Conservation (phyloP, 305 asterid species). For the Solanum chacoense region DNA sequence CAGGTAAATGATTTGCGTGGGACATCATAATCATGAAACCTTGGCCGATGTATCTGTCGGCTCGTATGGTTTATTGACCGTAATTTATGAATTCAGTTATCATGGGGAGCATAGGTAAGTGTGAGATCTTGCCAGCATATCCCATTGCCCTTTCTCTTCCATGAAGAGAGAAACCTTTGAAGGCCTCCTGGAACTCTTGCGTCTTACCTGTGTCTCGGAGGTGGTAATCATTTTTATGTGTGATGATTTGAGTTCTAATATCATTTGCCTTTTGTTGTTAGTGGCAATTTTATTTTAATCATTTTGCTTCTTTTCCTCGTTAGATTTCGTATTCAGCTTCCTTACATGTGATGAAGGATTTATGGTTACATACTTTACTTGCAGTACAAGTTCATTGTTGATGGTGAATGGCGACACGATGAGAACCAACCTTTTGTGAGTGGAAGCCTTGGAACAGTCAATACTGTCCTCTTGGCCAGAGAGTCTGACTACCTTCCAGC, state of each 20-base stretch:
- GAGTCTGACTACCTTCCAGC: constrained; percentile 49
- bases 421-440: constrained; percentile 65
- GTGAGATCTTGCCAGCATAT: neutral
- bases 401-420: constrained; percentile 96
- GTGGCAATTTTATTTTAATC: neutral
- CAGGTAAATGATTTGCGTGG: neutral
- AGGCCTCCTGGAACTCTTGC: neutral
- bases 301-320: neutral
- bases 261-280: neutral
- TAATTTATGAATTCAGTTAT: neutral
- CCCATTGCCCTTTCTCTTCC: neutral
- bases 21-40: neutral
- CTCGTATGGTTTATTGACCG: neutral
- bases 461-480: constrained; percentile 62
- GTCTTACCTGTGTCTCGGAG: neutral
- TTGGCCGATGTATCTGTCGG: neutral
- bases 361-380: constrained; percentile 13
- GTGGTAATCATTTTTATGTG: neutral
- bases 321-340: neutral
- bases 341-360: neutral
- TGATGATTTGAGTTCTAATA: neutral
- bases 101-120: neutral
- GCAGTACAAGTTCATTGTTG: constrained; percentile 95
- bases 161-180: neutral
- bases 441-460: constrained; percentile 68